A percentile compares a stretch with the other conserved stretches of the same genome.
phyloP scores from a whole-genome alignment of 2,329 filamentous ascomycete species.

The Diaporthe sp. region DNA sequence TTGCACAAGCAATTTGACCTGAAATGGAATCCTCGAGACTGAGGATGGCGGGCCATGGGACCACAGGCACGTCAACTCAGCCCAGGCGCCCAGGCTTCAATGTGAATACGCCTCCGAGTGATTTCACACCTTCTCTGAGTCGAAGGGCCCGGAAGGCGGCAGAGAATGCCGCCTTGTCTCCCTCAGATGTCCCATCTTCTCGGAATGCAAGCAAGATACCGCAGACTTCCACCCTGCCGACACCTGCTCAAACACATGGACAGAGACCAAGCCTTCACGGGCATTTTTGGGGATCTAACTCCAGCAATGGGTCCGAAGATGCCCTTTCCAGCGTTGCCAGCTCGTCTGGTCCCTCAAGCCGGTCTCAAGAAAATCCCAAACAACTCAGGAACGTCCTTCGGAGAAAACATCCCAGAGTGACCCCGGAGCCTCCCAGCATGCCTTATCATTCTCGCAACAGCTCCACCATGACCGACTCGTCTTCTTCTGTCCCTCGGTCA shows the following conservation, averaged over 20 bases:
- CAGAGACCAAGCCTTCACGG: slow-evolving; percentile 52
- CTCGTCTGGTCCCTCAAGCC: slow-evolving; percentile 45
- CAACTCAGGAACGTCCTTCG: slow-evolving; percentile 56
- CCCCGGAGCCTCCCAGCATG: slow-evolving; percentile 48
- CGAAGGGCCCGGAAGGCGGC: slow-evolving; percentile 42
- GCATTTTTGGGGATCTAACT: slow-evolving; percentile 54
- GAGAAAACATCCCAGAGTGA: slow-evolving; percentile 60
- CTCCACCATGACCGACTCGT: slow-evolving; percentile 52
- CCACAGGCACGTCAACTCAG: slow-evolving; percentile 39
- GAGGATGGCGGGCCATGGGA: slow-evolving; percentile 41
- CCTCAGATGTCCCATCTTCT: slow-evolving; percentile 18
- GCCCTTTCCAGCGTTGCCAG: slow-evolving; percentile 45
- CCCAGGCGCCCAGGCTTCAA: slow-evolving; percentile 42
- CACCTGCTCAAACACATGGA: slow-evolving; percentile 39
- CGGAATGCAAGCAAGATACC: slow-evolving; percentile 48
- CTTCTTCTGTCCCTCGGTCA: slow-evolving; percentile 54
- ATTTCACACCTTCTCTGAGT: slow-evolving; percentile 39
- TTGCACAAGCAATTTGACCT: slow-evolving; percentile 37
- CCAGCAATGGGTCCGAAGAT: slow-evolving; percentile 46
- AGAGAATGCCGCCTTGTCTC: slow-evolving; percentile 36
- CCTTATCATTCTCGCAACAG: slow-evolving; percentile 48
- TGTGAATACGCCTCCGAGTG: slow-evolving; percentile 42
- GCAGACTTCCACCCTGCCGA: slow-evolving; percentile 45
- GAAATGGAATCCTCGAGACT: slow-evolving; percentile 47
- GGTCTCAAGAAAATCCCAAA: slow-evolving; percentile 46